Evolutionary conservation across 805 yeast species (phyloP), one percentile per base, ranked within the genome.

Genomic region (Saturnispora galanensis): DNA sequence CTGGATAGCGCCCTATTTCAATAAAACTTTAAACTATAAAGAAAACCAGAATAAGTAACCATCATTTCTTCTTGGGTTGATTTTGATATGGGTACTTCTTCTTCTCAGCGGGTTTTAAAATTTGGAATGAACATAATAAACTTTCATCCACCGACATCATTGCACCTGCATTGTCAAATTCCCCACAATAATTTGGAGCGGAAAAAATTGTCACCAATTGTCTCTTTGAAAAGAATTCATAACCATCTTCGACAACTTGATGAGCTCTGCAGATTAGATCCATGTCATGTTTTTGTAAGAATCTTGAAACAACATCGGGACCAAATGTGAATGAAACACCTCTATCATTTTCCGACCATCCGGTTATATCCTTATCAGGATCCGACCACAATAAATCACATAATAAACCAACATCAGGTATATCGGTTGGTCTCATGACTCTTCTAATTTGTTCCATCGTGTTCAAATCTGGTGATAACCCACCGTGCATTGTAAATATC

Each of bases 241-340:
- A 90, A 54, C 98, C 98, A 67, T 90, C 98, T 70, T 90, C 98
- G 50, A 90, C 98, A 52, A 90, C 98, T 70, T 90, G 97, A 73
- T 90, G 98, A 39, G 97, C 97, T 64, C 98, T 79, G 70, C 97
- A 93, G 58, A 90, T 89, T 60, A 90, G 78, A 67, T 93, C 97
- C 93, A 90, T 85, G 63, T 90, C 97, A 66, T 90, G 97, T 61
- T 88, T 89, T 65, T 90, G 97, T 64, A 93, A 70, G 64, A 90
- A 90, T 67, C 97, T 76, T 54, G 95, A 84, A 44, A 90, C 97
- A 44, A 90, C 97, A 65, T 90, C 98, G 9, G 97, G 97, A n/a
- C 97, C 97, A 68, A 93, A 90, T n/a, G 97, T 90, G 67, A 89
- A 90, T 21, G 97, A 88, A 50, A 90, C 97, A 62, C 97, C 97